Percentiles rank a stretch among this genome's conserved stretches.
These are phyloP conservation scores for Xylaria arbuscula DNA, from an alignment of 2,329 filamentous ascomycete genomes.

Conservation along the genomic window DNA sequence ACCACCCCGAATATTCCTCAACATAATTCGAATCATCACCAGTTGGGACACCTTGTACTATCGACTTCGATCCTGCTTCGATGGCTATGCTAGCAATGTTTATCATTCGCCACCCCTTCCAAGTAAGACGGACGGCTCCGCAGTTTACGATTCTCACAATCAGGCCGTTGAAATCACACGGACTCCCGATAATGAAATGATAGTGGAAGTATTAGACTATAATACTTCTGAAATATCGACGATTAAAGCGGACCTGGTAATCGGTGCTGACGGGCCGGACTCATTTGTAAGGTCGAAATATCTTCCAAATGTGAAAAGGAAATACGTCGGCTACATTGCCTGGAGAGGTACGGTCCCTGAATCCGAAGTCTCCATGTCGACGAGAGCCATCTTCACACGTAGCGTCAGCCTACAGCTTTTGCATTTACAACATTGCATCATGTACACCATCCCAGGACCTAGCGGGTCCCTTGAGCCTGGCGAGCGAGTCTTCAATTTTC, in stretches of 20 bases:
- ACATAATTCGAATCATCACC: conserved; percentile 16
- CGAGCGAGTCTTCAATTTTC: conserved; percentile 32
- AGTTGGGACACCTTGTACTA: conserved; percentile 36
- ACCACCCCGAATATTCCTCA: conserved; percentile 10
- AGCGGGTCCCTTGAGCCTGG: conserved; percentile 28
- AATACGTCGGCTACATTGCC: conserved; percentile 34
- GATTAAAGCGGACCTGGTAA: conserved; percentile 26
- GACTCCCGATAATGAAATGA: neutral
- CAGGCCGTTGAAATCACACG: conserved; percentile 3
- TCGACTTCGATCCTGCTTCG: conserved; percentile 35
- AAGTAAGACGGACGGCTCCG: conserved; percentile 4
- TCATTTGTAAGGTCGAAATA: conserved; percentile 32
- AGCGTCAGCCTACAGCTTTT: neutral
- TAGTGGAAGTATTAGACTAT: neutral
- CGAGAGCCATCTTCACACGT: conserved; percentile 11
- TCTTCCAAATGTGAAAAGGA: conserved; percentile 14
- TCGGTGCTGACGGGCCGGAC: conserved; percentile 35
- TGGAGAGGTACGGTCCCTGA: conserved; percentile 37
- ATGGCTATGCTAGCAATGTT: conserved; percentile 26
- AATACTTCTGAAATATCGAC: neutral
- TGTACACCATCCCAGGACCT: conserved; percentile 34
- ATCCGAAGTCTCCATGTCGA: conserved; percentile 20
- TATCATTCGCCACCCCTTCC: conserved; percentile 22
- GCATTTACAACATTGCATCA: conserved; percentile 25
- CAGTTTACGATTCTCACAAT: neutral